Percentiles rank a stretch among this genome's conserved stretches.
phyloP scores from a whole-genome alignment of 495 filamentous ascomycete genomes.

The Penicillium pulvis region DNA sequence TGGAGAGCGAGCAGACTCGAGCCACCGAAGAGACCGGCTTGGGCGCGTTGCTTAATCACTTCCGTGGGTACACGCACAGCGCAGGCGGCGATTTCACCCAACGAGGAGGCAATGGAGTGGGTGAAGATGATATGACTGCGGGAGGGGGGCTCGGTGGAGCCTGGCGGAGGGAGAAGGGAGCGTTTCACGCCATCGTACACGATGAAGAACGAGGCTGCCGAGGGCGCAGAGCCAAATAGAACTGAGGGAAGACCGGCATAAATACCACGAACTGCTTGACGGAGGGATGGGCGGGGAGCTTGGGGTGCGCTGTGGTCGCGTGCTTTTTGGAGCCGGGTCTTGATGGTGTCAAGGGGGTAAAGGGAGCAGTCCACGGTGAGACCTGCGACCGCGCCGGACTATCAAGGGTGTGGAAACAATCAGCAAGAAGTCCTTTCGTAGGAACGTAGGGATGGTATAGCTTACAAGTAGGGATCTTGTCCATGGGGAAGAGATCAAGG shows the following conservation, averaged over 20 bases:
- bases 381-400: slow-evolving; percentile 77
- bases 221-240: slow-evolving; percentile 79
- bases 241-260: slow-evolving; percentile 68
- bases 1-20: slow-evolving; percentile 55
- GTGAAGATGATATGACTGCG: slow-evolving; percentile 43
- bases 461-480: not conserved
- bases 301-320: slow-evolving; percentile 69
- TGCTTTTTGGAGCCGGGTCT: slow-evolving; percentile 89
- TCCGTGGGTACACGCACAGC: slow-evolving; percentile 92
- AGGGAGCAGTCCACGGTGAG: slow-evolving; percentile 89
- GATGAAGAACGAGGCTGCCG: slow-evolving; percentile 96
- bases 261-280: slow-evolving; percentile 67
- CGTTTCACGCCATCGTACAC: slow-evolving; percentile 87
- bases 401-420: not conserved
- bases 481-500: not conserved
- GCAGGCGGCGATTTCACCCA: slow-evolving; percentile 92
- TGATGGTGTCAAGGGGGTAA: slow-evolving; percentile 89
- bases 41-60: slow-evolving; percentile 94
- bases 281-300: slow-evolving; percentile 35
- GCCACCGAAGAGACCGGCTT: slow-evolving; percentile 71
- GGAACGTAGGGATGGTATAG: not conserved
- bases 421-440: not conserved
- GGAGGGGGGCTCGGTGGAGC: slow-evolving; percentile 28
- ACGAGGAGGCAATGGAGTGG: slow-evolving; percentile 82
- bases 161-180: slow-evolving; percentile 41